Conservation (phyloP, 352 stramenopile species). For the Phytophthora ohioensis region DNA sequence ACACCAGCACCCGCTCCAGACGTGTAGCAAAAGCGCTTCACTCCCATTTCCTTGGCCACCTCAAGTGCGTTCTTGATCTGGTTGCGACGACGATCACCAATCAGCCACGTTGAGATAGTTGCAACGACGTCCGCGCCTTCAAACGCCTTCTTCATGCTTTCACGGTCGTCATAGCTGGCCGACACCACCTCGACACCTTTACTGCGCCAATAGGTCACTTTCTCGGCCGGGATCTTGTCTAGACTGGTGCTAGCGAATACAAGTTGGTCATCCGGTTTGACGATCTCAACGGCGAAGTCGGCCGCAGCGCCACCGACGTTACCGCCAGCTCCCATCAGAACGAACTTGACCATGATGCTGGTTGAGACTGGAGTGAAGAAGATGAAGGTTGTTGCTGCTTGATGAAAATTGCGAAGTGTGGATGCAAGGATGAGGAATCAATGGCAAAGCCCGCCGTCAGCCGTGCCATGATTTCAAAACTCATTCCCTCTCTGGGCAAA, state of each 20-base stretch:
- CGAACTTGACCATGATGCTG: slow-evolving; percentile 32
- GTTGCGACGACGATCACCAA: slow-evolving; percentile 35
- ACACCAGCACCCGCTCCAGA: slow-evolving; percentile 27
- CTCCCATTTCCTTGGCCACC: slow-evolving; percentile 24
- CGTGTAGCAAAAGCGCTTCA: slow-evolving; percentile 40
- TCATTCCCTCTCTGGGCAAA: background rate
- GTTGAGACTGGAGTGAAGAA: background rate
- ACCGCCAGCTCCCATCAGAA: slow-evolving; percentile 37
- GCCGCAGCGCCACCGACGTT: slow-evolving; percentile 33
- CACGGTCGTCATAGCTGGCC: slow-evolving; percentile 34
- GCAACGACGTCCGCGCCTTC: slow-evolving; percentile 28
- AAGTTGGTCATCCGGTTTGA: slow-evolving; percentile 37
- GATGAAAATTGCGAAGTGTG: slow-evolving; percentile 16
- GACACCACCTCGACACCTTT: slow-evolving; percentile 34
- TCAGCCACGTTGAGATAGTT: slow-evolving; percentile 40
- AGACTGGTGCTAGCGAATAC: slow-evolving; percentile 39
- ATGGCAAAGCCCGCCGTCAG: too few species aligned
- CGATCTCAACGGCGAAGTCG: slow-evolving; percentile 37
- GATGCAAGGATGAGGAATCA: too few species aligned
- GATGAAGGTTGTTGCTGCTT: background rate
- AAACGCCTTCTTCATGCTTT: slow-evolving; percentile 39
- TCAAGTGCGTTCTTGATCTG: slow-evolving; percentile 36
- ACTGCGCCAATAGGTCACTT: slow-evolving; percentile 22
- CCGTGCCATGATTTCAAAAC: background rate
- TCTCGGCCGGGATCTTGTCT: slow-evolving; percentile 31